Conservation (phyloP, 164 flowering plant species). For the Amborella trichopoda region DNA sequence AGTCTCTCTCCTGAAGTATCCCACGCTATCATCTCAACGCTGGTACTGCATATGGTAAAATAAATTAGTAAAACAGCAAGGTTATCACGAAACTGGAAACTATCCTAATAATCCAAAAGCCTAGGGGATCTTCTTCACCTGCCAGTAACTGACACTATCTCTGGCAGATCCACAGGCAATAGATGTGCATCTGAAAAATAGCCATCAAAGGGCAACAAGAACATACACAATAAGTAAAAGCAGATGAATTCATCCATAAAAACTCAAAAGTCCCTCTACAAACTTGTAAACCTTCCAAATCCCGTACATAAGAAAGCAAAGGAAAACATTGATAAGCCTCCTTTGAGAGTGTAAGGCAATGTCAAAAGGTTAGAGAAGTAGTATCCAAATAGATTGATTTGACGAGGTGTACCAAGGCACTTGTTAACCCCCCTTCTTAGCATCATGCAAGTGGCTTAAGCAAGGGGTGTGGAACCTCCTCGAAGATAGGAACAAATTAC, state of each 20-base stretch:
- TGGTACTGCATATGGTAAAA: slow-evolving; percentile 29
- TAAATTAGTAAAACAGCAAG: neutral
- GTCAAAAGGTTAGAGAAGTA: too few relatives aligned
- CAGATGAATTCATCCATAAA: neutral
- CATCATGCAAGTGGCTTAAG: too few relatives aligned
- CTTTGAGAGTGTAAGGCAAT: too few relatives aligned
- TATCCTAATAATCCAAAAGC: neutral
- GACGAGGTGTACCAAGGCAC: neutral
- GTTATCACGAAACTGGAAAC: neutral
- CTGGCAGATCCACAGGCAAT: slow-evolving; percentile 77
- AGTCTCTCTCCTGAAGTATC: slow-evolving; percentile 93
- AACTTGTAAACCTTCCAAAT: too few relatives aligned
- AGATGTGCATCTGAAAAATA: slow-evolving; percentile 80
- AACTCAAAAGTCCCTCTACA: neutral
- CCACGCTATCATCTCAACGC: slow-evolving; percentile 93
- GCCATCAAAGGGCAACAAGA: slow-evolving; percentile 3
- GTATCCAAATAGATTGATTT: neutral
- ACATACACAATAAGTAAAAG: neutral
- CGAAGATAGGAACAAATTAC: too few relatives aligned
- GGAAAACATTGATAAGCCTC: too few relatives aligned
- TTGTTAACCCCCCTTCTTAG: too few relatives aligned
- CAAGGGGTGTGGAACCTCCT: too few relatives aligned
- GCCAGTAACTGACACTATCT: slow-evolving; percentile 49
- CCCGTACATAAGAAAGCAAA: too few relatives aligned
- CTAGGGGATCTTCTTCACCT: slow-evolving; percentile 27